These are phyloP conservation scores for Echeveria elegans DNA, from an alignment of 164 flowering plant species.

Conservation along the genomic window DNA sequence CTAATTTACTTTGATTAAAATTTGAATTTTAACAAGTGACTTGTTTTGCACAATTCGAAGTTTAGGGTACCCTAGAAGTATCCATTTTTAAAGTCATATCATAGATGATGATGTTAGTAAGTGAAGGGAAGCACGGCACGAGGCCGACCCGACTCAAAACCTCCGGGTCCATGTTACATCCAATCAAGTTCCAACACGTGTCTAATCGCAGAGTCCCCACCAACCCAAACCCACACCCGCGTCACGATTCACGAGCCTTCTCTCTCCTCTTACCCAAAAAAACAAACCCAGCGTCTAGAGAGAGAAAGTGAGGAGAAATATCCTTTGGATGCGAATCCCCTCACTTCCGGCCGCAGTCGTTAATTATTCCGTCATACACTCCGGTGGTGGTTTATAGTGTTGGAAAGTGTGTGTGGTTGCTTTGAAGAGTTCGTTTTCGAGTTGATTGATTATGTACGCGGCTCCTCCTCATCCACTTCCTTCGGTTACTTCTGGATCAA, in stretches of 20 bases:
- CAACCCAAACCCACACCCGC: not conserved
- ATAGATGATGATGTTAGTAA: not conserved
- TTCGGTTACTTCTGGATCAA: conserved; percentile 35
- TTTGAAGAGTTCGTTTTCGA: not conserved
- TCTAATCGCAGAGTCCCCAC: no score
- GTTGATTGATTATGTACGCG: conserved; percentile 39
- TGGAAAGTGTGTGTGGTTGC: not conserved
- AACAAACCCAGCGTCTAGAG: not conserved
- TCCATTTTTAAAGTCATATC: no score
- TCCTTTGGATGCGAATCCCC: not conserved
- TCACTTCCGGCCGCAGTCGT: not conserved
- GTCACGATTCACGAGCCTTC: not conserved
- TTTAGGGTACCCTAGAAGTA: no score
- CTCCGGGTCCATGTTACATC: no score
- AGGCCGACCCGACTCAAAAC: not conserved
- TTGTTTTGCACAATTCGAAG: no score
- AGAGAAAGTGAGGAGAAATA: not conserved
- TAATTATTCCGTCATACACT: not conserved
- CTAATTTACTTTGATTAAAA: no score
- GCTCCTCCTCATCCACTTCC: conserved; percentile 80
- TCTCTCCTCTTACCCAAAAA: not conserved
- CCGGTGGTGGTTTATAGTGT: not conserved
- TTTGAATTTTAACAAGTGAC: no score
- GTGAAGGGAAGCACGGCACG: not conserved
- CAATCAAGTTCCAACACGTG: not conserved